Conservation (phyloP, 2,329 filamentous ascomycete species). For the Hymenoscyphus scutula region DNA sequence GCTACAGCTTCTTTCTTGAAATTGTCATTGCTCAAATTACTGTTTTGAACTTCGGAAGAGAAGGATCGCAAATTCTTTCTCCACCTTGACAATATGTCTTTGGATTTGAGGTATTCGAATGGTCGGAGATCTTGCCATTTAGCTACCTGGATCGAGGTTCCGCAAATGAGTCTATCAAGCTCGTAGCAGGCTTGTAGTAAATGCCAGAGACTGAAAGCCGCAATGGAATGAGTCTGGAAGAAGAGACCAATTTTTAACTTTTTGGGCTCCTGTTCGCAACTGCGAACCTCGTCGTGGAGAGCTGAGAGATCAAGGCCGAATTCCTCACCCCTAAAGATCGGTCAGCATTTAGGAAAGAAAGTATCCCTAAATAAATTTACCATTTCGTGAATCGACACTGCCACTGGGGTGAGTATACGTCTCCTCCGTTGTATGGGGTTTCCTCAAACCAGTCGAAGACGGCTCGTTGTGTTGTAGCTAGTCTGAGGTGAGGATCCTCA, state of each 20-base stretch:
- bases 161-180: constrained; percentile 17
- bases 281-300: not conserved
- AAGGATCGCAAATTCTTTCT: not conserved
- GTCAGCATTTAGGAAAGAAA: not conserved
- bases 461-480: constrained; percentile 12
- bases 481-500: not conserved
- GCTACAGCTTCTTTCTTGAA: not conserved
- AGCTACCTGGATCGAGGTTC: not conserved
- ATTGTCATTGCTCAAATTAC: not conserved
- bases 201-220: constrained; percentile 21
- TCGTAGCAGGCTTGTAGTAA: constrained; percentile 20
- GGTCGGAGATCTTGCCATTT: not conserved
- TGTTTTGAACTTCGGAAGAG: not conserved
- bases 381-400: constrained; percentile 7
- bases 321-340: not conserved
- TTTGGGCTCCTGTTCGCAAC: constrained; percentile 4
- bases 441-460: constrained; percentile 19
- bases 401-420: constrained; percentile 21
- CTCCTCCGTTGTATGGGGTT: constrained; percentile 11
- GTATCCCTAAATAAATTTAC: not conserved
- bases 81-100: not conserved
- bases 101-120: not conserved
- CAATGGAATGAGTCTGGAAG: constrained; percentile 20
- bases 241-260: constrained; percentile 16
- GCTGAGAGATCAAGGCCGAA: not conserved